Evolutionary conservation across 2,329 filamentous ascomycete species (phyloP), one percentile per base, ranked within the genome.

Genomic region (Aureobasidium sp.): DNA sequence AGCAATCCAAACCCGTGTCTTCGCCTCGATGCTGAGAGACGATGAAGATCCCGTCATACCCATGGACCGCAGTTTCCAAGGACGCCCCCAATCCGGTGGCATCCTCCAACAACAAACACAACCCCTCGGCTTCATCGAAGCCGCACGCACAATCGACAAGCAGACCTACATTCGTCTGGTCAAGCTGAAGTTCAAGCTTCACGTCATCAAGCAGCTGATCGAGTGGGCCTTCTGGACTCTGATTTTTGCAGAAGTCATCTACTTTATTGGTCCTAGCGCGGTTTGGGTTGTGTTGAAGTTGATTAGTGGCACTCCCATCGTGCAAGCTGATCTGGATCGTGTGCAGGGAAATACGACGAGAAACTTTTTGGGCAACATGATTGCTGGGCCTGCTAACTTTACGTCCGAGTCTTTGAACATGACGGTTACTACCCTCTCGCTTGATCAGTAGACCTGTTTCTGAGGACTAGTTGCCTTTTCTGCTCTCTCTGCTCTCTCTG

Each of bases 31-130:
- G 44, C 64, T 65, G 8, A 53, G 45, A 6, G 62, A 65, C 42
- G 53, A 58, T 2, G 64, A 63, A 34, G 64, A 64, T 25, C 44
- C 64, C 0, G 61, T 65, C 25, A 42, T 65, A 1, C 58, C 64
- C 1, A 48, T 65, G 29, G 64, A 65, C 42, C 64, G 64, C 27
- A 53, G 37, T n/a, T 65, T 65, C 53, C 17, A 31, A 17, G 60
- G 41, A 2, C 41, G 42, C 11, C 42, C 60, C 5, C 39, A 55
- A 41, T 34, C 60, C 5, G 60, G 60, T 6, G 44, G 44, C 0
- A 56, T 56, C 22, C 41, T 62, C 1, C 34, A 45, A 11, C 51
- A 36, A 22, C 29, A 25, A n/a, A 20, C 31, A 8, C 27, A 62
- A 42, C 60, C 60, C 2, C 34, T 62, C 0, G 5, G 17, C 34